These are phyloP conservation scores for Aphanomyces cochlioides DNA, from an alignment of 352 stramenopile species.

Conservation along the genomic window DNA sequence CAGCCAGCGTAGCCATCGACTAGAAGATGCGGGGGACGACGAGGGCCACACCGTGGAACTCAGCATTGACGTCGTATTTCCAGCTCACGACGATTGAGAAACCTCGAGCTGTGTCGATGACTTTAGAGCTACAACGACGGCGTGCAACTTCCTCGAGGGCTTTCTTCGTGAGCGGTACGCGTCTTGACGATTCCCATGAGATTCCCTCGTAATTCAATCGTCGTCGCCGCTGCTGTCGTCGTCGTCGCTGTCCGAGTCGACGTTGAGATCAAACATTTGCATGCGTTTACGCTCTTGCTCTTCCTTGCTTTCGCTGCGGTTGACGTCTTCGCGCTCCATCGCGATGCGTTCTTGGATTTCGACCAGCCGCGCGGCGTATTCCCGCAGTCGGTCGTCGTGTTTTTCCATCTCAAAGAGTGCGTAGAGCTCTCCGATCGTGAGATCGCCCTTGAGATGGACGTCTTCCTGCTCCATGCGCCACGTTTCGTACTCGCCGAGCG, in stretches of 20 bases:
- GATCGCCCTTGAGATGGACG: background rate
- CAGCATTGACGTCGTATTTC: too few relatives aligned
- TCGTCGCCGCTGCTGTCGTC: background rate
- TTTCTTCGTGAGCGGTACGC: too few relatives aligned
- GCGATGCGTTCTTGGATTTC: constrained; percentile 13
- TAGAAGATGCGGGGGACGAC: too few relatives aligned
- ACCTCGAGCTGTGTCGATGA: too few relatives aligned
- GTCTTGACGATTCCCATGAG: too few relatives aligned
- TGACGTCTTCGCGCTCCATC: constrained; percentile 27
- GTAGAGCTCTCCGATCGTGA: constrained; percentile 26
- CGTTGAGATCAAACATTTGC: constrained; percentile 10
- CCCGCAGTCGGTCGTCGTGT: constrained; percentile 16
- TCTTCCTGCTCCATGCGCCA: constrained; percentile 25
- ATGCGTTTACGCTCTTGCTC: background rate
- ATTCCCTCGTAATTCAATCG: too few relatives aligned
- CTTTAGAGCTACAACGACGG: too few relatives aligned
- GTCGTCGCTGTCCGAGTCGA: constrained; percentile 19
- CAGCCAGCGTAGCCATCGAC: too few relatives aligned
- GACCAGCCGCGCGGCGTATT: background rate
- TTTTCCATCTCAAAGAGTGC: constrained; percentile 21
- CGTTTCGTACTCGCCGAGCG: constrained; percentile 18
- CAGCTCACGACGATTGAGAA: too few relatives aligned
- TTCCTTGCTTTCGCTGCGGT: background rate
- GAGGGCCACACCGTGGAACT: too few relatives aligned
- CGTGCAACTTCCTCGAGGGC: too few relatives aligned